Percentiles rank a stretch among this genome's conserved stretches.
Evolutionary conservation across 2,329 filamentous ascomycete species (phyloP).

Genomic region (Scedosporium minutisporum): DNA sequence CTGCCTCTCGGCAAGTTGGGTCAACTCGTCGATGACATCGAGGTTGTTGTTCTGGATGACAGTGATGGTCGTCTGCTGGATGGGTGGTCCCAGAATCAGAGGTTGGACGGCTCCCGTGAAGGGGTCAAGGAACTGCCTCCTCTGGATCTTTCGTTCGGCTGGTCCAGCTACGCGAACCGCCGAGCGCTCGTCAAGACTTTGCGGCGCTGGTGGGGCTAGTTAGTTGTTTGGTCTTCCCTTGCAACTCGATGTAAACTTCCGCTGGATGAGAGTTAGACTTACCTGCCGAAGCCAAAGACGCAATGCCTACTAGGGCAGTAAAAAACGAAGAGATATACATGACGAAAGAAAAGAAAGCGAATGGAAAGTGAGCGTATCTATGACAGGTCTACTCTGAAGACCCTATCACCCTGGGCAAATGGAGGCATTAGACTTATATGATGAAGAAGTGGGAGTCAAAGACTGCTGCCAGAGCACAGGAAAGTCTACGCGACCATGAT

Average conservation of each 20-base stretch:
- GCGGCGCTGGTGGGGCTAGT: not conserved
- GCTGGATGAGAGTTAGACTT: constrained; percentile 1
- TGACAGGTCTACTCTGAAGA: not conserved
- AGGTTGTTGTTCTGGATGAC: constrained; percentile 28
- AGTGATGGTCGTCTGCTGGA: constrained; percentile 21
- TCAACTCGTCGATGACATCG: constrained; percentile 22
- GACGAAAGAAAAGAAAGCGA: not conserved
- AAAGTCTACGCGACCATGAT: not conserved
- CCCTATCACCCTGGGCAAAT: not conserved
- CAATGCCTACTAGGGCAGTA: constrained; percentile 17
- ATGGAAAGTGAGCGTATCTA: not conserved
- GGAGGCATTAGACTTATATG: not conserved
- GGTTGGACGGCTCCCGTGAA: not conserved
- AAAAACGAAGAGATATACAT: not conserved
- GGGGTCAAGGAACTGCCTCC: constrained; percentile 14
- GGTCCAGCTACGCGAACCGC: not conserved
- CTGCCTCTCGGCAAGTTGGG: constrained; percentile 24
- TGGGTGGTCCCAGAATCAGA: constrained; percentile 11
- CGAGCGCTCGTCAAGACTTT: not conserved
- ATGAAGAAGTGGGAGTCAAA: not conserved
- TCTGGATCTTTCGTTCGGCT: not conserved
- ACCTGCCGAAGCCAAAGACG: constrained; percentile 19
- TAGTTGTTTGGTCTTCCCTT: not conserved
- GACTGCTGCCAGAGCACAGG: not conserved
- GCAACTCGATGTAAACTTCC: too few species aligned